Base-by-base conservation (phyloP, 345 rosid genomes). In the Euphorbia lathyris region DNA sequence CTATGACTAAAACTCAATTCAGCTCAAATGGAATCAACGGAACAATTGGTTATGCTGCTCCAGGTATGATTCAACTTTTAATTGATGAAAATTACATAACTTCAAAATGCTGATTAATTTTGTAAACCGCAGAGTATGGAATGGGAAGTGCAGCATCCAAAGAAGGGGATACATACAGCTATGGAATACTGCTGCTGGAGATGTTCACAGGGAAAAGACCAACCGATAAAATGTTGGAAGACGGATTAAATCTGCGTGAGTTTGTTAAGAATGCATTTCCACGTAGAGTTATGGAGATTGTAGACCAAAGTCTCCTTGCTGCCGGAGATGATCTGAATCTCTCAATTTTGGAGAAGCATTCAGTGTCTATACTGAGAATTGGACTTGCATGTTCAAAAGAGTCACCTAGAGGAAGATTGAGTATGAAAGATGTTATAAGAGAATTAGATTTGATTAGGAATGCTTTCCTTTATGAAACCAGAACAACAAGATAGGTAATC, bases 21-120 rank as follows among this genome's bases (percentile, higher is more conserved):
- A 63, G 73, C 58, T 40, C 59, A 11, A 17, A 47, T 43, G 69
- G 73, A 53, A 32, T 68, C 14, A 63, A 56, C 23, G 73, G 78
- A 63, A 74, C 78, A 0, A 47, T 74, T 23, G 78, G 78, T 27
- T 74, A 74, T 62, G 65, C 69, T 23, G 72, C 73, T 13, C 73
- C 73, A 68, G 78, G 78, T 64, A 40, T 34, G 4, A 25, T 14
- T 12, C 13, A 4, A 0, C 22, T 14, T 1, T 51, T 51, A 23
- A 13, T 20, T 43, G 16, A 26, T 11, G 32, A 20, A 10, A 9
- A 12, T 20, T 66, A n/a, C 11, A 2, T 45, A 7, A 45, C 2
- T 45, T 45, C 3, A 16, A 12, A 45, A 45, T 45, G 51, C 51
- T 45, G 19, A 45, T 45, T 45, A 45, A 45, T 45, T 45, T 45